Percentiles rank a stretch among this genome's conserved stretches.
phyloP scores from a whole-genome alignment of 192 early-diverging fungal species.

The Linnemannia schmuckeri region DNA sequence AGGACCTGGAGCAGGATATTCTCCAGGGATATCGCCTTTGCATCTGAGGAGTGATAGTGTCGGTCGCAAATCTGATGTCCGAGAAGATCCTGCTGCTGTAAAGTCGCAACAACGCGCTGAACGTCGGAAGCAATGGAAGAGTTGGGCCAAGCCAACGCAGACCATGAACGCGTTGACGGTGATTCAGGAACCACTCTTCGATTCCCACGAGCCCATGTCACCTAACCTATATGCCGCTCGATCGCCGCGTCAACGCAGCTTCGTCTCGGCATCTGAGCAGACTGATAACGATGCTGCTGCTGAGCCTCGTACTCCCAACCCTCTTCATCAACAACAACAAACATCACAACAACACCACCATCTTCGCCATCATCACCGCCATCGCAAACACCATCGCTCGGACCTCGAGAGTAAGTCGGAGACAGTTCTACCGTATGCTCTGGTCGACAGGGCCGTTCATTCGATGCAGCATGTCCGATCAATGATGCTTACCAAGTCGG shows the following conservation, averaged over 20 bases:
- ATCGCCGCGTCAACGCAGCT: slow-evolving; percentile 16
- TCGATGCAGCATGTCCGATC: slow-evolving; percentile 33
- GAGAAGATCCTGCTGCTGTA: not conserved
- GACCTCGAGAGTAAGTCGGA: slow-evolving; percentile 15
- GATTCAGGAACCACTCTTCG: slow-evolving; percentile 21
- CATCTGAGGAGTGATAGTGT: slow-evolving; percentile 14
- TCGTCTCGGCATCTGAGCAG: slow-evolving; percentile 22
- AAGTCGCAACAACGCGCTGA: slow-evolving; percentile 21
- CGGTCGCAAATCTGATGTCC: not conserved
- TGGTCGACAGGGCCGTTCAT: slow-evolving; percentile 24
- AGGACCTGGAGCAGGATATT: not conserved
- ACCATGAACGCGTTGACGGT: slow-evolving; percentile 23
- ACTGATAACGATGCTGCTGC: not conserved
- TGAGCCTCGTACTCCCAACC: not conserved
- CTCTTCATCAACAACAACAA: not conserved
- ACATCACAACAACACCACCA: not conserved
- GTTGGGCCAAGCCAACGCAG: slow-evolving; percentile 58
- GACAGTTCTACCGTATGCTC: slow-evolving; percentile 8
- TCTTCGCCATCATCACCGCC: slow-evolving; percentile 8
- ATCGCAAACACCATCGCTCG: slow-evolving; percentile 2
- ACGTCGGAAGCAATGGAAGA: slow-evolving; percentile 59
- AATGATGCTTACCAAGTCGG: slow-evolving; percentile 8
- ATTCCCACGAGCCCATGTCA: slow-evolving; percentile 12
- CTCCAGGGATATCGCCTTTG: slow-evolving; percentile 21
- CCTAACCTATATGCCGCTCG: slow-evolving; percentile 3